A percentile compares a stretch with the other conserved stretches of the same genome.
phyloP scores from a whole-genome alignment of 1,139 yeast species.

The Sugiyamaella novakii region DNA sequence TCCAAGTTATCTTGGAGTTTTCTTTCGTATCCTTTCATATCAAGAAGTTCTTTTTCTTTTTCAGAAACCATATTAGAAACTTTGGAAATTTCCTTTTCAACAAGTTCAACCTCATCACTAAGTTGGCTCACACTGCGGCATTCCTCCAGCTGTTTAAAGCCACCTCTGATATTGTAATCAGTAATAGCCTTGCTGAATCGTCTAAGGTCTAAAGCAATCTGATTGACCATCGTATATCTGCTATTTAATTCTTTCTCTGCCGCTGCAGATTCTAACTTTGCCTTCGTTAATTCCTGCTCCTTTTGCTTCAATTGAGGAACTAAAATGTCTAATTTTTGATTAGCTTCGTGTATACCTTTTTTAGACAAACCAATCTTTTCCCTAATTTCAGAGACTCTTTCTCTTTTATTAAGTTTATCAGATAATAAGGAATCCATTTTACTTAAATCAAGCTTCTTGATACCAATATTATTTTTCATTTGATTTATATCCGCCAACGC shows the following conservation, averaged over 20 bases:
- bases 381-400: slow-evolving; percentile 37
- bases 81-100: slow-evolving; percentile 29
- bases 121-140: slow-evolving; percentile 24
- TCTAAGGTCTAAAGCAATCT: not conserved
- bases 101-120: slow-evolving; percentile 18
- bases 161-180: slow-evolving; percentile 26
- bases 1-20: slow-evolving; percentile 59
- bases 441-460: slow-evolving; percentile 57
- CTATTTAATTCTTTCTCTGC: slow-evolving; percentile 15
- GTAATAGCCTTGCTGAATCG: slow-evolving; percentile 20
- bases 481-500: slow-evolving; percentile 53
- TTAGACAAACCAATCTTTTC: slow-evolving; percentile 27
- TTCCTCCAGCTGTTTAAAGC: slow-evolving; percentile 24
- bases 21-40: slow-evolving; percentile 56
- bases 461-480: slow-evolving; percentile 58
- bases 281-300: slow-evolving; percentile 17
- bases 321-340: slow-evolving; percentile 23
- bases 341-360: slow-evolving; percentile 25
- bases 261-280: slow-evolving; percentile 9
- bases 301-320: slow-evolving; percentile 22
- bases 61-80: slow-evolving; percentile 29
- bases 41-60: slow-evolving; percentile 47
- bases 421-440: slow-evolving; percentile 38
- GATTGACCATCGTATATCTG: slow-evolving; percentile 18
- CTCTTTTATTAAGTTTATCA: slow-evolving; percentile 33